A percentile compares a stretch with the other conserved stretches of the same genome.
Conservation (phyloP, 192 early-diverging fungal genomes). For the Umbelopsis sp. region DNA sequence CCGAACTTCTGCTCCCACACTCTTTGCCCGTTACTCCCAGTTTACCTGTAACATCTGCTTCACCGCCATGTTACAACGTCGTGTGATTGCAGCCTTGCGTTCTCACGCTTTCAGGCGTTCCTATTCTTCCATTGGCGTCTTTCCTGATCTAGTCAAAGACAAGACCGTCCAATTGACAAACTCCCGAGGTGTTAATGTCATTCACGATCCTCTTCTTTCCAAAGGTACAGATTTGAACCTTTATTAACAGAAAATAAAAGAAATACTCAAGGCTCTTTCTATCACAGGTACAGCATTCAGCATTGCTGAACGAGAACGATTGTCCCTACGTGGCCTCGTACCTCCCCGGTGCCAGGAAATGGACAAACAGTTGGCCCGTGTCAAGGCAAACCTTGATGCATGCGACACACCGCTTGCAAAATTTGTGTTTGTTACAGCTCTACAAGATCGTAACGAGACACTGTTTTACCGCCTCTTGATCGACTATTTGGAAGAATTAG, state of each 20-base stretch:
- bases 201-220: slow-evolving; percentile 54
- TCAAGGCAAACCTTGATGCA: slow-evolving; percentile 52
- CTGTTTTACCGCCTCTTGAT: slow-evolving; percentile 56
- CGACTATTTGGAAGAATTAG: slow-evolving; percentile 50
- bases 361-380: slow-evolving; percentile 56
- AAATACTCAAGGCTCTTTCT: neutral
- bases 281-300: slow-evolving; percentile 48
- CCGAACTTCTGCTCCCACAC: slow-evolving; percentile 11
- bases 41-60: neutral
- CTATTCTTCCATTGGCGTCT: neutral
- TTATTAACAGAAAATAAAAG: neutral
- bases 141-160: slow-evolving; percentile 36
- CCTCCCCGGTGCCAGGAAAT: slow-evolving; percentile 57
- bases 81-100: slow-evolving; percentile 1
- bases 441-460: slow-evolving; percentile 58
- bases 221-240: slow-evolving; percentile 34
- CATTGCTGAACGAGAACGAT: slow-evolving; percentile 50
- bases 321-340: slow-evolving; percentile 55
- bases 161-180: slow-evolving; percentile 33
- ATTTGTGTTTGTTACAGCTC: slow-evolving; percentile 54
- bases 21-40: slow-evolving; percentile 4
- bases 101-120: slow-evolving; percentile 13
- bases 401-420: slow-evolving; percentile 51
- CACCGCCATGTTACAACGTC: neutral
- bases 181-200: slow-evolving; percentile 48